Conservation (phyloP, 2,329 filamentous ascomycete genomes). For the Stromatinia cepivora region DNA sequence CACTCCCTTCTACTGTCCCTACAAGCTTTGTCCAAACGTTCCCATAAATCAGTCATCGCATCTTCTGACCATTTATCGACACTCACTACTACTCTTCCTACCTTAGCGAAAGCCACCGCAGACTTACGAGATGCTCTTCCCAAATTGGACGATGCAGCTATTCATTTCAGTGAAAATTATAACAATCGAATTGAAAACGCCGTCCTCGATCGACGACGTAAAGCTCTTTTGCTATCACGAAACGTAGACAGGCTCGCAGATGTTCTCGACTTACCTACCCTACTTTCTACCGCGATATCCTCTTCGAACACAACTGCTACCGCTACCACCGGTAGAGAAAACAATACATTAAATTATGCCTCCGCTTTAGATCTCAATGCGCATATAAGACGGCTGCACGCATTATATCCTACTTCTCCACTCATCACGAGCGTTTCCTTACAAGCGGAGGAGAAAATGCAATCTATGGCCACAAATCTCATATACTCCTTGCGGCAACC, state of each 20-base stretch:
- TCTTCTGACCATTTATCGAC: constrained; percentile 77
- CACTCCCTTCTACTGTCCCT: constrained; percentile 81
- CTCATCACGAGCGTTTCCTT: constrained; percentile 70
- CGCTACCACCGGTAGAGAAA: constrained; percentile 42
- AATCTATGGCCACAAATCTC: constrained; percentile 82
- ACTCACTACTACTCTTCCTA: constrained; percentile 69
- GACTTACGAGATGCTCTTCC: constrained; percentile 73
- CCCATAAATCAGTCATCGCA: constrained; percentile 79
- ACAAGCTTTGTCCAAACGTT: constrained; percentile 85
- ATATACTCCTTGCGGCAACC: constrained; percentile 75
- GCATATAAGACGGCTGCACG: constrained; percentile 85
- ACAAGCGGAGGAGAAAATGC: constrained; percentile 85
- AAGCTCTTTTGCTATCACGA: constrained; percentile 75
- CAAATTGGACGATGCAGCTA: constrained; percentile 73
- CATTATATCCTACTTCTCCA: constrained; percentile 76
- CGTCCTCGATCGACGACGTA: constrained; percentile 71
- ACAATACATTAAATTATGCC: constrained; percentile 70
- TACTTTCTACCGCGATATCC: constrained; percentile 78
- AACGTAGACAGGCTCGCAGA: constrained; percentile 90
- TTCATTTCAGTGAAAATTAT: constrained; percentile 80
- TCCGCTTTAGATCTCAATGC: constrained; percentile 87
- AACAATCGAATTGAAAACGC: constrained; percentile 69
- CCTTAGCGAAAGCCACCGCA: constrained; percentile 63
- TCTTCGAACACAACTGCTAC: constrained; percentile 46
- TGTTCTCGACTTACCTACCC: constrained; percentile 82